Evolutionary conservation across 805 yeast genomes (phyloP), one percentile per base, ranked within the genome.

Genomic region (Pichia scutulata): DNA sequence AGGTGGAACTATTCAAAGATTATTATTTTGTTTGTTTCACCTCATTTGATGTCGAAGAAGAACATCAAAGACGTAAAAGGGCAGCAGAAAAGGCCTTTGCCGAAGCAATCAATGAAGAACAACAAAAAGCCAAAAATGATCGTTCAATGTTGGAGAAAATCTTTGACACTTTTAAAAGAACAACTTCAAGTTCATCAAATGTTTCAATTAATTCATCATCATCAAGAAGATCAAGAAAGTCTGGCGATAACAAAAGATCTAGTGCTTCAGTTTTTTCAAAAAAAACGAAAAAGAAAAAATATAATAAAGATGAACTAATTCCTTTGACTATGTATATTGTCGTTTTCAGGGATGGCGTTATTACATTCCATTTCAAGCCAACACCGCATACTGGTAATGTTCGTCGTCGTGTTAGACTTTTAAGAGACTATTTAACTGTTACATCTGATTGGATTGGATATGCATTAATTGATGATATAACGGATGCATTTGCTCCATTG

Each of bases 311-410:
- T 41, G 95, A 86, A 61, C 72, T 93, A 48, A 86, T 83, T 56
- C 97, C 99, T 0, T 74, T 93, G 59, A 89, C 90, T 60, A 89
- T 93, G 78, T 93, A 93, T 66, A 85, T 90, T 59, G 81, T 92
- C 56, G 97, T 93, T 9, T 93, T 92, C 71, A 80, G 83, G 53
- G 84, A 89, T 52, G 98, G 95, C 19, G 96, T 93, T 6, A 70
- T 93, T 39, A 89, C 97, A 0, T 89, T 93, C 70, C 99, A 93
- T 69, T 89, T 88, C 67, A 83, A 89, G 10, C 92, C 97, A 13
- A 89, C 97, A 0, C 96, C 97, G 3, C 99, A 93, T 66, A 95
- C 98, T 0, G 86, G 89, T 45, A 93, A 93, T 62, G 99, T 93
- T 30, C 79, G 99, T 58, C 77, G 98, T 65, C 80, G 99, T 64